These are phyloP conservation scores for Irpex sp. DNA, from an alignment of 1,284 basidiomycete species.

Conservation along the genomic window DNA sequence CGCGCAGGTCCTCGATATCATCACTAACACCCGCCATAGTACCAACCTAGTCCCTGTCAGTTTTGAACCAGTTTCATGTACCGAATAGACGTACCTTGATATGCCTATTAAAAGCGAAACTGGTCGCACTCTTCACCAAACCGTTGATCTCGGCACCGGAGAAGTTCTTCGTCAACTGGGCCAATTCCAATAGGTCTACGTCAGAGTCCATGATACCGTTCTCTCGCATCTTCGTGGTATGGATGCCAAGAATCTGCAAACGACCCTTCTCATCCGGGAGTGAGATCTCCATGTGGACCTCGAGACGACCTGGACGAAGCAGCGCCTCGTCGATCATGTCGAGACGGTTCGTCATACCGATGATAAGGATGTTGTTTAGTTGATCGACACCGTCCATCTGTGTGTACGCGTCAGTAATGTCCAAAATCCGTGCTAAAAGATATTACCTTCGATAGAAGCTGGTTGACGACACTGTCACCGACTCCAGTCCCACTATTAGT, in stretches of 20 bases:
- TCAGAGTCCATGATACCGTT: constrained; percentile 91
- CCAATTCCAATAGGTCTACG: constrained; percentile 85
- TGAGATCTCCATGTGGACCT: constrained; percentile 99
- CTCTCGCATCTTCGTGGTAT: constrained; percentile 90
- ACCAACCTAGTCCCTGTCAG: constrained; percentile 55
- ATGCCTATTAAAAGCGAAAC: constrained; percentile 97
- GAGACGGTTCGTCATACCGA: constrained; percentile 98
- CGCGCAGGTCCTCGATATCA: constrained; percentile 91
- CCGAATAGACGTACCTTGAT: constrained; percentile 45
- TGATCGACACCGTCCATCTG: constrained; percentile 99
- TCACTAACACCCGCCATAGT: constrained; percentile 96
- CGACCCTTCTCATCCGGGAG: constrained; percentile 94
- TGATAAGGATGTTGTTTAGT: constrained; percentile 98
- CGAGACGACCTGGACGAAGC: constrained; percentile 95
- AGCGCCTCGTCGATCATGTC: constrained; percentile 99
- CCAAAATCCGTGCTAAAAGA: background rate
- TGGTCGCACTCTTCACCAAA: constrained; percentile 96
- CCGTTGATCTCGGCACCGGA: constrained; percentile 96
- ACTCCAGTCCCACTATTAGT: constrained; percentile 92
- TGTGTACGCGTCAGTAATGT: constrained; percentile 3
- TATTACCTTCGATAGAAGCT: constrained; percentile 88
- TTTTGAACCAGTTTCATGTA: background rate
- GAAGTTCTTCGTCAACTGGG: constrained; percentile 92
- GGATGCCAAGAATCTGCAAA: constrained; percentile 92
- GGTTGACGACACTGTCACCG: constrained; percentile 98